Conservation (phyloP, 305 asterid genomes). For the Fraxinus nigra region DNA sequence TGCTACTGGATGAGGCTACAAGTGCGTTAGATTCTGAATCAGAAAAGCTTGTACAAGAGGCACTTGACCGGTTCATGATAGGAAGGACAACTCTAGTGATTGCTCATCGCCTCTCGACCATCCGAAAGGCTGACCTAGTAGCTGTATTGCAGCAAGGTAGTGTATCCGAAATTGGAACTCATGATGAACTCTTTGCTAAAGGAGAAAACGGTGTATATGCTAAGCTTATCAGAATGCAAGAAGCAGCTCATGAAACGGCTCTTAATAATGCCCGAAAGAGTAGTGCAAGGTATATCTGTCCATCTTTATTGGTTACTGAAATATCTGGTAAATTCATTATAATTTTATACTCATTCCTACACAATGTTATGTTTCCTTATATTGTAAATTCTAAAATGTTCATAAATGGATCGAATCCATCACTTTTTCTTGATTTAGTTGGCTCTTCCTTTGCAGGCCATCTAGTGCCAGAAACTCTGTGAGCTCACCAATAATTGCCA, state of each 20-base stretch:
- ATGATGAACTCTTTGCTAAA: slow-evolving; percentile 78
- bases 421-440: neutral
- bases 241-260: slow-evolving; percentile 93
- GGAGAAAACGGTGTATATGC: slow-evolving; percentile 90
- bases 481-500: slow-evolving; percentile 87
- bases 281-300: slow-evolving; percentile 74
- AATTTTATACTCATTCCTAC: neutral
- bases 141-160: slow-evolving; percentile 93
- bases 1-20: slow-evolving; percentile 6
- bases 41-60: slow-evolving; percentile 98
- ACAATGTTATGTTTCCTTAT: neutral
- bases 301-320: neutral
- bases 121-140: slow-evolving; percentile 92
- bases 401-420: neutral
- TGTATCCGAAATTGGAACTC: slow-evolving; percentile 84
- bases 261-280: slow-evolving; percentile 82
- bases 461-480: slow-evolving; percentile 97
- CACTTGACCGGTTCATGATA: slow-evolving; percentile 95
- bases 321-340: neutral
- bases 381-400: neutral
- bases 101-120: slow-evolving; percentile 96
- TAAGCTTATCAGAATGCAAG: slow-evolving; percentile 94
- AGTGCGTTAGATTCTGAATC: slow-evolving; percentile 51
- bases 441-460: slow-evolving; percentile 55
- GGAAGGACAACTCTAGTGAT: slow-evolving; percentile 95